Evolutionary conservation across 306 rosid genomes (phyloP), one percentile per base, ranked within the genome.

Genomic region (Clitoria ternatea): DNA sequence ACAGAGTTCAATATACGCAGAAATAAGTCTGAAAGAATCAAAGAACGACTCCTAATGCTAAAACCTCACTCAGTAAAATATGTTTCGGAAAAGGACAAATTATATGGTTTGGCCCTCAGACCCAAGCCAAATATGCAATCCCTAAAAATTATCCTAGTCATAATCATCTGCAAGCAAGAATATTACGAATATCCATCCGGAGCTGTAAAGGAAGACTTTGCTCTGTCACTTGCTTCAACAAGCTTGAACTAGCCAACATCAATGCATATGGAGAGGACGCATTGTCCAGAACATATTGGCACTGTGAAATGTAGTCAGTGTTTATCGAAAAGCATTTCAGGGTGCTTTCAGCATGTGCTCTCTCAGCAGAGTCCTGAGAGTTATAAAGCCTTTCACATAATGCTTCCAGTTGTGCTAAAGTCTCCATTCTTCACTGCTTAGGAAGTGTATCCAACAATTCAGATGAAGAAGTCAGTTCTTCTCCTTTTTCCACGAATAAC

Each of bases 211-310:
- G 82, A 76, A 83, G 87, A 75, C 77, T 76, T 42, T 67, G 77
- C 75, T 83, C 87, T 22, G 84, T 79, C 77, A 83, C 84, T 83
- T 79, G 87, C 82, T 79, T 83, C 84, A 83, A 72, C 81, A 83
- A 72, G 71, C 87, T 83, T 4, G 87, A 83, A 79, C 87, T 83
- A 43, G 84, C 87, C 63, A 83, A 61, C 82, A 83, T 75, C 84
- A 83, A 67, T 13, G 87, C 87, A 83, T 83, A 83, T 3, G 87
- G 81, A 45, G 87, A 79, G 37, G 78, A 79, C 53, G 87, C 73
- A 72, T 67, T 75, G 55, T 79, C 87, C 18, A 83, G 82, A 79
- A 83, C 77, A 72, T 72, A 83, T 55, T 83, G 87, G 69, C 87
- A 83, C 60, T 72, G 87, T 6, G 87, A 79, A 73, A 83, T 79